Percentiles rank a stretch among this genome's conserved stretches.
These are phyloP conservation scores for Ensete glaucum DNA, from an alignment of 176 grass and related monocot species.

Conservation along the genomic window DNA sequence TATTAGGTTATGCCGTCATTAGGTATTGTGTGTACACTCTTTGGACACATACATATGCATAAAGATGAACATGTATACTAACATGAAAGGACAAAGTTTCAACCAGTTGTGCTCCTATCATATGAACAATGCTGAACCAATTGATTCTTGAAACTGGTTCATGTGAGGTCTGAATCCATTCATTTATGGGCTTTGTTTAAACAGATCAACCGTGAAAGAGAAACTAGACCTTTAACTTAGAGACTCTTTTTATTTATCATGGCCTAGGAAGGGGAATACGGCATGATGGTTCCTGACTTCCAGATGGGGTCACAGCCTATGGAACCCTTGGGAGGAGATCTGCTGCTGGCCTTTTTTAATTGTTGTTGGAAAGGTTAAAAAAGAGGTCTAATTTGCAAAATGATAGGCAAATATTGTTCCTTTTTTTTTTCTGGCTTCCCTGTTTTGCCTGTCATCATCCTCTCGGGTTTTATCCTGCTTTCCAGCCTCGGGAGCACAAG, in stretches of 20 bases:
- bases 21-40: constrained; percentile 37
- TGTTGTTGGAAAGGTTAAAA: too few relatives aligned
- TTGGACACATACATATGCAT: neutral
- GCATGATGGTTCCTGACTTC: neutral
- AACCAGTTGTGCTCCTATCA: too few relatives aligned
- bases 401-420: neutral
- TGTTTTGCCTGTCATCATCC: neutral
- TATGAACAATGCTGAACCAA: too few relatives aligned
- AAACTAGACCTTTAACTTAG: neutral
- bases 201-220: neutral
- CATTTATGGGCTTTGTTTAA: neutral
- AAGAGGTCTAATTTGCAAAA: too few relatives aligned
- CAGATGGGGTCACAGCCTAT: too few relatives aligned
- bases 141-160: too few relatives aligned
- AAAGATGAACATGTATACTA: neutral
- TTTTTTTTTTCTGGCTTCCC: neutral
- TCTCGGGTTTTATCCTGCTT: too few relatives aligned
- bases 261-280: neutral
- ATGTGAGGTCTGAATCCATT: neutral
- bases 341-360: too few relatives aligned
- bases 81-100: neutral
- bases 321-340: too few relatives aligned
- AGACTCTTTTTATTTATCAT: neutral
- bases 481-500: neutral
- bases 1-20: constrained; percentile 61